Base-by-base conservation (phyloP, 2,329 filamentous ascomycete species). In the Colletotrichum aenigma region DNA sequence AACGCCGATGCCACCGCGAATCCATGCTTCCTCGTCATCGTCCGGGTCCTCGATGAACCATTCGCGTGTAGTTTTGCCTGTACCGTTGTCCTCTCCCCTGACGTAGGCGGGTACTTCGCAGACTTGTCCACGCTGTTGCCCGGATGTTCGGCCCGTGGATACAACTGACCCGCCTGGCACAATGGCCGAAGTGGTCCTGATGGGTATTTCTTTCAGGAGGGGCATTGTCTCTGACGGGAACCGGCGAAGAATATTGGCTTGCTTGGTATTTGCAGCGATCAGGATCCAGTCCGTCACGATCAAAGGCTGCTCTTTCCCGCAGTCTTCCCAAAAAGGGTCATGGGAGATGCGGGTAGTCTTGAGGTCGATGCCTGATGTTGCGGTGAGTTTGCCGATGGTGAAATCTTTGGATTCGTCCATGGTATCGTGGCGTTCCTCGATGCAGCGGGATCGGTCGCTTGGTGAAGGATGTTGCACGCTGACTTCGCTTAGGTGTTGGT, bases 231-330 rank as follows among this genome's bases (percentile, higher is more conserved):
- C 81, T 2, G 79, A 82, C 13, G 86, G 86, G 65, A 86, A 86
- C 10, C 80, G 85, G 28, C 87, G 81, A 4, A 87, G 81, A 28
- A 87, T 78, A 69, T 88, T 88, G 18, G 85, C 86, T 38, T 84
- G 82, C 1, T 80, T 78, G 6, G 79, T 80, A 4, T 78, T 76
- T 6, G 86, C 79, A 15, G 83, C 81, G 66, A 88, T 83, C 56
- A 88, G 83, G 28, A 82, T 82, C 87, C 86, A 88, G 78, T 88
- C 87, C 1, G 84, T 88, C 28, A 87, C 84, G 5, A 87, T 79
- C 9, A 87, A 80, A 3, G 86, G 86, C 12, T 81, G 82, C 6
- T 87, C 86, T 71, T 82, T 82, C 64, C 83, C 83, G 36, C 73
- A 81, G 3, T 87, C 85, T 36, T 87, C 85, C 86, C 86, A 88